Conservation (phyloP, 2,329 filamentous ascomycete genomes). For the Cladobotryum mycophilum region DNA sequence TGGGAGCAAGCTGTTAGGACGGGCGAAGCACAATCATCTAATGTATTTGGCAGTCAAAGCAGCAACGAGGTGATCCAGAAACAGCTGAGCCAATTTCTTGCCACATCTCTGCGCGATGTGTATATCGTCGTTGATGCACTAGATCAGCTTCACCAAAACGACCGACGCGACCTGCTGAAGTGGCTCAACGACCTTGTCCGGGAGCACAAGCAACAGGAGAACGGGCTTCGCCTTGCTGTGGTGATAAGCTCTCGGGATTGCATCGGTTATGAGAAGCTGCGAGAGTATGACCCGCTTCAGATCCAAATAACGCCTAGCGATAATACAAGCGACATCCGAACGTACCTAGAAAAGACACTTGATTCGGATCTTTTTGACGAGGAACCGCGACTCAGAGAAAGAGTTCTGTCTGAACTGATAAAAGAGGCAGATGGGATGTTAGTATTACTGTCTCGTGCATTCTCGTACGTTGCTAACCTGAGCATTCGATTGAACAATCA, state of each 20-base stretch:
- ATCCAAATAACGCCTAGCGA: neutral
- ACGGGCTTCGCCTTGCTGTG: neutral
- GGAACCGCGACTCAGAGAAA: neutral
- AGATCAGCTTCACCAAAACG: neutral
- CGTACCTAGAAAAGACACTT: neutral
- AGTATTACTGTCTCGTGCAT: neutral
- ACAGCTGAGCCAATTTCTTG: neutral
- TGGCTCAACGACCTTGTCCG: neutral
- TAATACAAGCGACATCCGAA: neutral
- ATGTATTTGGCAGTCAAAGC: neutral
- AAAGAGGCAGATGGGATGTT: neutral
- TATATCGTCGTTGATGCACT: neutral
- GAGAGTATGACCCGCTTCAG: neutral
- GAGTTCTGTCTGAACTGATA: neutral
- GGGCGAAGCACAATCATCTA: neutral
- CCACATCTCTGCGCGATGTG: neutral
- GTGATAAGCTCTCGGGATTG: neutral
- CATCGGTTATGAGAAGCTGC: neutral
- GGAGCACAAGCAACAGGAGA: neutral
- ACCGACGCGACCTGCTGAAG: neutral
- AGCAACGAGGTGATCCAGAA: neutral
- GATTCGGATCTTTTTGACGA: neutral
- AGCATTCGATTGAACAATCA: neutral
- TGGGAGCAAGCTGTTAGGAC: neutral
- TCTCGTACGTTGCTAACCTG: neutral